These are phyloP conservation scores for Kwoniella europaea DNA, from an alignment of 768 basidiomycete genomes.

Conservation along the genomic window DNA sequence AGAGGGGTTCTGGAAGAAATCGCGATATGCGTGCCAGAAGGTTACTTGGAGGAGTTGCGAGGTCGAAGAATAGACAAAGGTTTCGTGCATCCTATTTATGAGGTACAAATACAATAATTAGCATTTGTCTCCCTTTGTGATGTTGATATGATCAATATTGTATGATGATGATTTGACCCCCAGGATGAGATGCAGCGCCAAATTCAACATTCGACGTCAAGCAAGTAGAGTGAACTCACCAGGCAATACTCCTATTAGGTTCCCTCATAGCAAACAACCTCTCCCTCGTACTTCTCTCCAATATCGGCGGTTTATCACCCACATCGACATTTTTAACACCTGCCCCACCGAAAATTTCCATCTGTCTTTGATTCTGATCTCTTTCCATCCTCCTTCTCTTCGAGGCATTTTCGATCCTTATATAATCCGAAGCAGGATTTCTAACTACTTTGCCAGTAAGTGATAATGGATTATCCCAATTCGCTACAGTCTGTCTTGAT, in stretches of 20 bases:
- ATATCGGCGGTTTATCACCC: slow-evolving; percentile 38
- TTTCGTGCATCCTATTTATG: slow-evolving; percentile 82
- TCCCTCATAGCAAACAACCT: slow-evolving; percentile 47
- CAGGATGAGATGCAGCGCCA: neutral
- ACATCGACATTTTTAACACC: slow-evolving; percentile 27
- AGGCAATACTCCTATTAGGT: slow-evolving; percentile 46
- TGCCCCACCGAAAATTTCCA: slow-evolving; percentile 32
- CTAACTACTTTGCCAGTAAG: slow-evolving; percentile 4
- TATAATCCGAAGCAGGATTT: slow-evolving; percentile 39
- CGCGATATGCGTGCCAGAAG: slow-evolving; percentile 93
- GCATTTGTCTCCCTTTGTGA: neutral
- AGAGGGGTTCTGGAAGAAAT: slow-evolving; percentile 67
- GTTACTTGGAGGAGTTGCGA: slow-evolving; percentile 90
- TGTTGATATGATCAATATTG: neutral
- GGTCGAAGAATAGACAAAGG: slow-evolving; percentile 76
- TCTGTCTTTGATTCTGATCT: slow-evolving; percentile 34
- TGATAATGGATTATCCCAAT: slow-evolving; percentile 1
- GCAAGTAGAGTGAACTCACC: slow-evolving; percentile 38
- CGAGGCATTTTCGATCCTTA: slow-evolving; percentile 31
- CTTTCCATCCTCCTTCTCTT: slow-evolving; percentile 33
- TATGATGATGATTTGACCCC: neutral
- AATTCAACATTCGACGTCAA: neutral
- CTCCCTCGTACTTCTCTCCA: slow-evolving; percentile 23
- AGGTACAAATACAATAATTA: slow-evolving; percentile 2
- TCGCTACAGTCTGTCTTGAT: neutral